Evolutionary conservation across 1,284 basidiomycete species (phyloP), one percentile per base, ranked within the genome.

Genomic region (Meripilus lineatus): DNA sequence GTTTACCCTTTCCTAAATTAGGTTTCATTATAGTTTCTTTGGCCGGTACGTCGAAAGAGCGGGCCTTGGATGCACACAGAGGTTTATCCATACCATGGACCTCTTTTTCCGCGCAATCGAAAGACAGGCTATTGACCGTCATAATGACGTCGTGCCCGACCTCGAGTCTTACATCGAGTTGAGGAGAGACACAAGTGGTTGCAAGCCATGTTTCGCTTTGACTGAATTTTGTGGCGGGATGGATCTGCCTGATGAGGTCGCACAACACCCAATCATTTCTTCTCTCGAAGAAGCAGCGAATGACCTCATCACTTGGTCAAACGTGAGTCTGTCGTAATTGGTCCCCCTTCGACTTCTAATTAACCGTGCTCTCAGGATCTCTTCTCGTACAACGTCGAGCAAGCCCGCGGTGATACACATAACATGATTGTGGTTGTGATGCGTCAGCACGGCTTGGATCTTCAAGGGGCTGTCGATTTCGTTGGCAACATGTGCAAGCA

Each of bases 301-400:
- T 42, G 68, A 70, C 50, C 54, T 68, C 11, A 62, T 70, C 32
- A 65, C 65, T 7, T 68, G 66, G 62, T 66, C 66, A 21, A 69
- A 69, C 50, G 67, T 68, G 46, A 42, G 67, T 55, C 20, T 22
- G 25, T 10, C 14, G 5, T 22, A n/a, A 21, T 25, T 18, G 20
- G 37, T 21, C 17, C 10, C n/a, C 28, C n/a, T 10, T n/a, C n/a
- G 28, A 43, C 15, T 30, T 18, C 32, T 6, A 7, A 15, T 25
- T 15, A 18, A 34, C 18, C 35, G 33, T 49, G 32, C 39, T 33
- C 38, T 18, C 50, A 71, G 67, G 68, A 71, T 51, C 62, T 71
- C 24, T 70, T 68, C 54, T 71, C 69, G 3, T 71, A 62, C 56
- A 70, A 70, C 45, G 63, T 67, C 30, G 69, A 71, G 48, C 69